phyloP scores from a whole-genome alignment of 139 green algal species.

The Tetradesmus lagerheimii region DNA sequence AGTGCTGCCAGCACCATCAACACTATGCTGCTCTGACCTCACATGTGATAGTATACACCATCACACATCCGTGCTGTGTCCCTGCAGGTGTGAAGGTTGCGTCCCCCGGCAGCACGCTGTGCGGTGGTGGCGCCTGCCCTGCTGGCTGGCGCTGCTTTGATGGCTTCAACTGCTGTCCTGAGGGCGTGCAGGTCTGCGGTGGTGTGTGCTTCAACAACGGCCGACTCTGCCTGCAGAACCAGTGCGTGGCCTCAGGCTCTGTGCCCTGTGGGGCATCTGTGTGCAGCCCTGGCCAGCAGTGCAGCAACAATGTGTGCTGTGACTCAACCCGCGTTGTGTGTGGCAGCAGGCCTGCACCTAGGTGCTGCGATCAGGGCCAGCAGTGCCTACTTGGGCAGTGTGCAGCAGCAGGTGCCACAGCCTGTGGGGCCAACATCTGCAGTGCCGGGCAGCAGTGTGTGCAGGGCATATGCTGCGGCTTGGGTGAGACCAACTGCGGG shows the following conservation, averaged over 20 bases:
- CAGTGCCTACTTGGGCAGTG: background rate
- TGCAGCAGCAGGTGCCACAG: background rate
- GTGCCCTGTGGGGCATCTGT: background rate
- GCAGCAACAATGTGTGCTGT: background rate
- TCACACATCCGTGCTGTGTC: too few relatives aligned
- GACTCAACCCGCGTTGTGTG: background rate
- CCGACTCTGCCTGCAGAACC: constrained; percentile 3
- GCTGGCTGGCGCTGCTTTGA: background rate
- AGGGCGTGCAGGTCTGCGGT: background rate
- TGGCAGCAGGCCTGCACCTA: too few relatives aligned
- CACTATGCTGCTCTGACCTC: too few relatives aligned
- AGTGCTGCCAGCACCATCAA: too few relatives aligned
- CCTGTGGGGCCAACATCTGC: background rate
- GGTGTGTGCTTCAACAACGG: background rate
- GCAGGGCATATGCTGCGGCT: background rate
- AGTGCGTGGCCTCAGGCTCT: constrained; percentile 21
- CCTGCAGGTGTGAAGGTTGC: too few relatives aligned
- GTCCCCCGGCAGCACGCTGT: constrained; percentile 21
- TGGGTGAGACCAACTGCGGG: constrained; percentile 20
- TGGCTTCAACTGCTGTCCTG: constrained; percentile 7
- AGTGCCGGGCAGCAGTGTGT: background rate
- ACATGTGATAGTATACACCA: too few relatives aligned
- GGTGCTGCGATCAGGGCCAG: background rate
- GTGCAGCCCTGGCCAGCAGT: background rate
- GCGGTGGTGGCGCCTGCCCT: constrained; percentile 9